Percentiles rank a stretch among this genome's conserved stretches.
Conservation (phyloP, 1,284 basidiomycete genomes). For the Athelia psychrophila region DNA sequence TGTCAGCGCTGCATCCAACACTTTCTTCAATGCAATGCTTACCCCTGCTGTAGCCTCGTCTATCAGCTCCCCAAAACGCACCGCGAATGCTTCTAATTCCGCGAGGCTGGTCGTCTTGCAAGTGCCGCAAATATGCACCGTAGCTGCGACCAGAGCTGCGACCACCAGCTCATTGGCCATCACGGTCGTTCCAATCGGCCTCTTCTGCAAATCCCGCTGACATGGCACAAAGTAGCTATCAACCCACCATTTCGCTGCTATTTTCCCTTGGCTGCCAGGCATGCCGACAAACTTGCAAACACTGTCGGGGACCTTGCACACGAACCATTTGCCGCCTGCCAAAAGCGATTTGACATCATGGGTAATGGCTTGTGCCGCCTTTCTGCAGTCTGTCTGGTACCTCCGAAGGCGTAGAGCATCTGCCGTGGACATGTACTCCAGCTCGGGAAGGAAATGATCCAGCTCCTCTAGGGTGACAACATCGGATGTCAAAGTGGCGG, state of each 20-base stretch:
- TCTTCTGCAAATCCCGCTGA: background rate
- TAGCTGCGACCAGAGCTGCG: background rate
- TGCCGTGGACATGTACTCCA: conserved; percentile 17
- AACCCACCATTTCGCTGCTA: background rate
- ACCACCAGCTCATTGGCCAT: background rate
- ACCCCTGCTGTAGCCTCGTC: too few relatives aligned
- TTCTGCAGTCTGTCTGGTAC: conserved; percentile 18
- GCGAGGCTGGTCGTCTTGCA: background rate
- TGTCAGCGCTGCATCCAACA: too few relatives aligned
- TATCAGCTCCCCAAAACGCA: too few relatives aligned
- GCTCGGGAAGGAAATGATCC: conserved; percentile 14
- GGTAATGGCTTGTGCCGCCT: conserved; percentile 7
- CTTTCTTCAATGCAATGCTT: too few relatives aligned
- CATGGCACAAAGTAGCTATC: background rate
- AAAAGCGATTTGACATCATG: background rate
- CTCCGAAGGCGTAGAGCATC: conserved; percentile 15
- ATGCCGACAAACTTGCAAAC: background rate
- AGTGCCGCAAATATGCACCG: background rate
- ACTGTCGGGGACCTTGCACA: background rate
- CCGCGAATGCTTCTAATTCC: too few relatives aligned
- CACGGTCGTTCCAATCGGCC: background rate
- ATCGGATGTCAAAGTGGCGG: conserved; percentile 10
- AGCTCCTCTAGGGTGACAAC: conserved; percentile 9
- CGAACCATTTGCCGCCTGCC: background rate
- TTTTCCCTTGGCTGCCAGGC: too few relatives aligned